Base-by-base conservation (phyloP, 805 yeast genomes). In the Lachancea nothofagi region DNA sequence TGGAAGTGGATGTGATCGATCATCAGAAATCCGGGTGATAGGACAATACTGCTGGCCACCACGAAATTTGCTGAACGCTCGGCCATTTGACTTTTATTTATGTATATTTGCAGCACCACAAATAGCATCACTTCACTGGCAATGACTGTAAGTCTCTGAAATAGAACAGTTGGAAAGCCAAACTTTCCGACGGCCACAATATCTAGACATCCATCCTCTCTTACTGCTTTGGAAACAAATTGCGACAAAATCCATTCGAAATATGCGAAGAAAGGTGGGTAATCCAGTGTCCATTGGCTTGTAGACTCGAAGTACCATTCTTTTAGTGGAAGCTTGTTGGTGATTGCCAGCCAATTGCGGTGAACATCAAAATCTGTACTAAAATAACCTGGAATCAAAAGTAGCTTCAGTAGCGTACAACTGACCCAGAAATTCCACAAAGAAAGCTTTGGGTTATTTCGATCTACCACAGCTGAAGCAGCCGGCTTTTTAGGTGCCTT, bases 321-420 rank as follows among this genome's bases (percentile, higher is more conserved):
- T 12, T 64, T 64, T 13, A 89, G 35, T 0, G 97, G 97, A 14
- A 89, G 62, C 4, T 71, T 71, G 51, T 78, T 65, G 1, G 97
- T 90, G 36, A 93, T 81, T 0, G 98, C 95, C 15, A 93, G 71
- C 98, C 98, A 93, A 57, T 93, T 93, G 43, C 98, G 69, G 61
- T 93, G 98, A 18, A 93, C 98, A 58, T 93, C 98, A 53, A 93
- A 90, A 61, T 93, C 98, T 1, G 97, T 93, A 9, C 97, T 89
- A 50, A 77, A 88, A 61, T 90, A 93, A 1, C 90, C 87, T 6
- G 83, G 80, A 39, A 78, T 73, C n/a, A 83, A 64, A 17, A 83
- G 65, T 8, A 80, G 58, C 47, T 81, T 81, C 29, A 81, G 62
- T 33, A 76, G 61, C 7, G 79, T 66, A 0, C 79, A 69, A 3